Evolutionary conservation across 495 filamentous ascomycete species (phyloP).

Genomic region (Hamigera avellanea): DNA sequence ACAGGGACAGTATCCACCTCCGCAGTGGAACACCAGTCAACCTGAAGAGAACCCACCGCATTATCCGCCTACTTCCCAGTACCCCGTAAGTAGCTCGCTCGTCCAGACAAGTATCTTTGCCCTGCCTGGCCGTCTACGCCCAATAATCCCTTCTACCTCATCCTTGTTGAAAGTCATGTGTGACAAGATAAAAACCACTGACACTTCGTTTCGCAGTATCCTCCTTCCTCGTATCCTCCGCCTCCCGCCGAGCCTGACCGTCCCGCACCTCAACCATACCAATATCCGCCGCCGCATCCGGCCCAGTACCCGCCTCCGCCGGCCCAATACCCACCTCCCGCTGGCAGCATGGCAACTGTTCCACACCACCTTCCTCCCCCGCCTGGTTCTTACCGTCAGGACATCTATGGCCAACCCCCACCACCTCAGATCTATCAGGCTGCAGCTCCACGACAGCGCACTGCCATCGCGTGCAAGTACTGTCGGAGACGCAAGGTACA

Average conservation of each 20-base stretch:
- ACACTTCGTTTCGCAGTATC: slow-evolving; percentile 15
- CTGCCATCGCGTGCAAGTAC: slow-evolving; percentile 77
- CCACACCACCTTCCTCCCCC: slow-evolving; percentile 30
- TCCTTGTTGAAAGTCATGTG: neutral
- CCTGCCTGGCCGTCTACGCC: too few relatives aligned
- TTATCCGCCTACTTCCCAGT: slow-evolving; percentile 23
- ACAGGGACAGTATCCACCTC: slow-evolving; percentile 35
- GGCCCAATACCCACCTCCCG: slow-evolving; percentile 20
- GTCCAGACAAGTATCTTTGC: too few relatives aligned
- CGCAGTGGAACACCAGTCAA: slow-evolving; percentile 34
- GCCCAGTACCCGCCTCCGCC: slow-evolving; percentile 12
- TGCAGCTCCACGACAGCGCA: slow-evolving; percentile 66
- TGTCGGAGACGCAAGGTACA: slow-evolving; percentile 72
- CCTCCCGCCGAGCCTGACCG: slow-evolving; percentile 21
- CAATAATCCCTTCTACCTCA: slow-evolving; percentile 2
- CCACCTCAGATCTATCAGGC: slow-evolving; percentile 43
- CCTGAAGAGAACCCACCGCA: slow-evolving; percentile 24
- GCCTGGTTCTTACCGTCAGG: slow-evolving; percentile 30
- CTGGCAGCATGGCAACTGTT: slow-evolving; percentile 29
- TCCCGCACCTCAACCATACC: slow-evolving; percentile 5
- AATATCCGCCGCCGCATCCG: slow-evolving; percentile 20
- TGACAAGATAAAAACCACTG: neutral
- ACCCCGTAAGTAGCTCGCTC: slow-evolving; percentile 26
- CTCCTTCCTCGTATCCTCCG: slow-evolving; percentile 22
- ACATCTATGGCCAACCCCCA: slow-evolving; percentile 33